Conservation (phyloP, 192 early-diverging fungal species). For the Backusella mclennaniae region DNA sequence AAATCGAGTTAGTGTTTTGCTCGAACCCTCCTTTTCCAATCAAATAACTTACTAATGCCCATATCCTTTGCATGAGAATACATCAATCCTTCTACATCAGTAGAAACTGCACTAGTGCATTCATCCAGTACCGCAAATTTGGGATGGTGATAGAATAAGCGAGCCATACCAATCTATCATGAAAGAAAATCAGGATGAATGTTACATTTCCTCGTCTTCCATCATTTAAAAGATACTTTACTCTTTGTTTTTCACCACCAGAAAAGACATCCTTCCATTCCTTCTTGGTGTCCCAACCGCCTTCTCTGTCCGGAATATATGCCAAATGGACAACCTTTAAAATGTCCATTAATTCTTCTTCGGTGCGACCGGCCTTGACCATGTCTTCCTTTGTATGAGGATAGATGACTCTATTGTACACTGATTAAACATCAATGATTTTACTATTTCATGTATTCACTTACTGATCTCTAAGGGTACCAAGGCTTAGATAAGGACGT, state of each 20-base stretch:
- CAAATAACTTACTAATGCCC: conserved; percentile 65
- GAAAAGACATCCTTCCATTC: conserved; percentile 93
- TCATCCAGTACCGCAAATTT: conserved; percentile 96
- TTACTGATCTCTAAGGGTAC: conserved; percentile 91
- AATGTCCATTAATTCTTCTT: conserved; percentile 78
- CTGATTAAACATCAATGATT: background rate
- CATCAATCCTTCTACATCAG: conserved; percentile 93
- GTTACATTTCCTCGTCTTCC: background rate
- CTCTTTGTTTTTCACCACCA: conserved; percentile 93
- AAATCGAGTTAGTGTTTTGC: background rate
- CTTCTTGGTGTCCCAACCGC: conserved; percentile 86
- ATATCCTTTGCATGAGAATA: conserved; percentile 77
- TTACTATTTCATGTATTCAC: background rate
- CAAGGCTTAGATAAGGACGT: conserved; percentile 90
- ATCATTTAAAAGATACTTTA: conserved; percentile 26
- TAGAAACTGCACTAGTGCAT: conserved; percentile 83
- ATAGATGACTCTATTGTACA: conserved; percentile 72
- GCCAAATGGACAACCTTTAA: conserved; percentile 82
- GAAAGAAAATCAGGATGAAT: background rate
- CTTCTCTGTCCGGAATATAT: conserved; percentile 80
- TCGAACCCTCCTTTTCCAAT: background rate
- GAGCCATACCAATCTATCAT: conserved; percentile 83
- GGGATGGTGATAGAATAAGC: conserved; percentile 96
- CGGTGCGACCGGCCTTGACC: conserved; percentile 67
- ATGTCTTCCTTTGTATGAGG: conserved; percentile 87